A percentile compares a stretch with the other conserved stretches of the same genome.
These are phyloP conservation scores for Boletus barrowsii DNA, from an alignment of 768 basidiomycete genomes.

Conservation along the genomic window DNA sequence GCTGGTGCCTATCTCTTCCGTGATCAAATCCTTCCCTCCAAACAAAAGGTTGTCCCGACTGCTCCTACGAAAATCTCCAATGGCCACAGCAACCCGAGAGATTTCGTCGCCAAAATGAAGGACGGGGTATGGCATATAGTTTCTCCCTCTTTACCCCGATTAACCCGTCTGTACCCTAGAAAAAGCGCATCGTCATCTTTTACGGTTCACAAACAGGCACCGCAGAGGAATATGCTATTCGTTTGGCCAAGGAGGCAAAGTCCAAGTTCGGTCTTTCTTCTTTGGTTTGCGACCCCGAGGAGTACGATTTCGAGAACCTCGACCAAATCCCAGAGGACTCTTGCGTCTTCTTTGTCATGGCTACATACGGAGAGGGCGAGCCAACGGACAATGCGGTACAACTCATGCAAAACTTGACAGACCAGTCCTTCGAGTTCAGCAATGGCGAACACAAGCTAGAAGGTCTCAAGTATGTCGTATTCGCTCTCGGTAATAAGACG, in stretches of 20 bases:
- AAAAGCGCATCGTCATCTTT: constrained; percentile 95
- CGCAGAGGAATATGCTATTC: constrained; percentile 96
- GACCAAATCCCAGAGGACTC: constrained; percentile 86
- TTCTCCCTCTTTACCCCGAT: background rate
- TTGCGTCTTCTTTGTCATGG: constrained; percentile 92
- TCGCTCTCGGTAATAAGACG: constrained; percentile 88
- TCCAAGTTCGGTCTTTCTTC: constrained; percentile 93
- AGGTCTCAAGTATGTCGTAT: constrained; percentile 92
- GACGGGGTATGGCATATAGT: constrained; percentile 61
- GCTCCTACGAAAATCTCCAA: constrained; percentile 46
- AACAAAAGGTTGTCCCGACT: constrained; percentile 54
- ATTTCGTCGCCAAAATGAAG: constrained; percentile 95
- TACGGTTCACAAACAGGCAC: constrained; percentile 99
- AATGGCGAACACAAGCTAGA: constrained; percentile 71
- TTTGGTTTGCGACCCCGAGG: constrained; percentile 96
- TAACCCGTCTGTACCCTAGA: constrained; percentile 45
- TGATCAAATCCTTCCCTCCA: constrained; percentile 71
- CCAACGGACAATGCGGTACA: constrained; percentile 97
- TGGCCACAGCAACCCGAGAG: constrained; percentile 84
- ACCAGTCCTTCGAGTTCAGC: constrained; percentile 84
- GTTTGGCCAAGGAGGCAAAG: constrained; percentile 97
- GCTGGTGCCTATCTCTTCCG: constrained; percentile 82
- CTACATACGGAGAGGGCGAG: constrained; percentile 98
- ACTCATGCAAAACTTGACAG: constrained; percentile 88
- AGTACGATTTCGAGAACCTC: constrained; percentile 97